Conservation (phyloP, 768 basidiomycete species). For the Termitomyces bulborhizus region DNA sequence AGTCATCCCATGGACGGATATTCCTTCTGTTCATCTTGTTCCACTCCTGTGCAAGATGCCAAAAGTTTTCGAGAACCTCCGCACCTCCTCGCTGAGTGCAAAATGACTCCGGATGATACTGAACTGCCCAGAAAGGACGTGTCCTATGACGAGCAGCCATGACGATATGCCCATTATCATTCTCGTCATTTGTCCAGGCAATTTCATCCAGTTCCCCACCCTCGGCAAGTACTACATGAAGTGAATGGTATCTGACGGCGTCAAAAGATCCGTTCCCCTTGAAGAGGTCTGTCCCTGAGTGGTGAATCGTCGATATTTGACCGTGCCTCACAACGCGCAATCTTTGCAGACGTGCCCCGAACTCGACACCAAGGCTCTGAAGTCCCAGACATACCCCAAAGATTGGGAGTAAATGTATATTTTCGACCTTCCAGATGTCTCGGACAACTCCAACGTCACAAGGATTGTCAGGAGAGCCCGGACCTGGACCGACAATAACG, state of each 20-base stretch:
- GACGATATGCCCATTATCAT: constrained; percentile 60
- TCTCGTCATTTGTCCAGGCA: constrained; percentile 67
- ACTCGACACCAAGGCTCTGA: constrained; percentile 66
- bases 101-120: constrained; percentile 86
- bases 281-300: constrained; percentile 57
- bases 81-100: constrained; percentile 63
- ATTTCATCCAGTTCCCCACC: constrained; percentile 52
- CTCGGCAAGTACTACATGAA: constrained; percentile 49
- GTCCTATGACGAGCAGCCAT: constrained; percentile 66
- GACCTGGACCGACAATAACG: constrained; percentile 73
- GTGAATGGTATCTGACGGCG: constrained; percentile 78
- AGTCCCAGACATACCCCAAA: constrained; percentile 84
- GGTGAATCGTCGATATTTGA: constrained; percentile 60
- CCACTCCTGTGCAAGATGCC: constrained; percentile 62
- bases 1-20: constrained; percentile 34
- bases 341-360: constrained; percentile 54
- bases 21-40: constrained; percentile 29
- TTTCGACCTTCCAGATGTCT: constrained; percentile 61
- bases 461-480: constrained; percentile 62
- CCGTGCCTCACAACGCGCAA: constrained; percentile 74
- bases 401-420: constrained; percentile 51
- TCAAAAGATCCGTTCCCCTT: constrained; percentile 43
- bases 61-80: constrained; percentile 70
- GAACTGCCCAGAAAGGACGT: constrained; percentile 81
- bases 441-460: constrained; percentile 64